A percentile compares a stretch with the other conserved stretches of the same genome.
Evolutionary conservation across 352 stramenopile genomes (phyloP).

Genomic region (Phytophthora pini): DNA sequence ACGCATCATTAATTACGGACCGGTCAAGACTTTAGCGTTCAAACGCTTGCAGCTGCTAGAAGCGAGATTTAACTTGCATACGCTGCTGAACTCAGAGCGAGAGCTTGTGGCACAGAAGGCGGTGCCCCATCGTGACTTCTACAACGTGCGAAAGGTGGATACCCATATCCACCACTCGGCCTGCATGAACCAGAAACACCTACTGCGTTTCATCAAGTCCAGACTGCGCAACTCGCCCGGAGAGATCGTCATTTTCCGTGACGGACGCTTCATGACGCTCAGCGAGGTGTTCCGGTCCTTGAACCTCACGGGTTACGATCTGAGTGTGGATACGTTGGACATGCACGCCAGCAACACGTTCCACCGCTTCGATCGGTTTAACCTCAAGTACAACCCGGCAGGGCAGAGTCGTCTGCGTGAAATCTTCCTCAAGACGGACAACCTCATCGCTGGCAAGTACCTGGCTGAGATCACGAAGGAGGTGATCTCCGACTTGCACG

Average conservation of each 20-base stretch:
- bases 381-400: constrained; percentile 99
- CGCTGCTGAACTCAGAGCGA: constrained; percentile 95
- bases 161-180: constrained; percentile 98
- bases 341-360: constrained; percentile 99
- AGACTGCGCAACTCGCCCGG: constrained; percentile 78
- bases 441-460: constrained; percentile 96
- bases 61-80: constrained; percentile 96
- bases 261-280: constrained; percentile 97
- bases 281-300: constrained; percentile 94
- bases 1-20: constrained; percentile 87
- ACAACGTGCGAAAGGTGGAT: constrained; percentile 98
- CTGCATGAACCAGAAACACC: constrained; percentile 97
- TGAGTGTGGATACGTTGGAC: constrained; percentile 99
- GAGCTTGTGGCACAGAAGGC: constrained; percentile 96
- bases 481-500: constrained; percentile 87
- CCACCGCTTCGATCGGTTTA: constrained; percentile 99
- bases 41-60: constrained; percentile 92
- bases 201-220: constrained; percentile 93
- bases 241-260: constrained; percentile 95
- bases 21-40: constrained; percentile 88
- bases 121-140: constrained; percentile 98
- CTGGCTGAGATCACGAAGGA: constrained; percentile 97
- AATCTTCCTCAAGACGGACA: constrained; percentile 99
- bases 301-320: constrained; percentile 96
- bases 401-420: constrained; percentile 94